Base-by-base conservation (phyloP, 2,329 filamentous ascomycete genomes). In the Colletotrichum tamarilloi region DNA sequence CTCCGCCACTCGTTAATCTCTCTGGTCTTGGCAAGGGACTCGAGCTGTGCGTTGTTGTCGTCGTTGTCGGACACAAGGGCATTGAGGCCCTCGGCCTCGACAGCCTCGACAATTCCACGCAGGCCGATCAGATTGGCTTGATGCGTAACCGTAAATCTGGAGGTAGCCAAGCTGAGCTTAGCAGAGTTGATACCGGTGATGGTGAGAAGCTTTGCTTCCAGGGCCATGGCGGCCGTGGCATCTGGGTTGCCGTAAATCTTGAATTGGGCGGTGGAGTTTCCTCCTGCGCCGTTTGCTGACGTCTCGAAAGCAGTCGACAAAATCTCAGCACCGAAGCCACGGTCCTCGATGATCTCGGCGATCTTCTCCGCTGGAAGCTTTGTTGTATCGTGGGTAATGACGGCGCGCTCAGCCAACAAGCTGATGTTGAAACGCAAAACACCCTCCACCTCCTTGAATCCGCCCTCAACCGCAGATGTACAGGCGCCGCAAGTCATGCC, bases 401-500 rank as follows among this genome's bases (percentile, higher is more conserved):
- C 93, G 4, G 95, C 96, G 73, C 96, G 92, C 82, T 98, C 97
- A 4, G 97, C 97, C 38, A 98, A 88, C 76, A 99, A 86, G 83
- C 95, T 98, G 81, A 99, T 97, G 80, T 98, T 98, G 86, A 98
- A 98, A 76, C 95, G 94, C 68, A 95, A 80, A 19, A 98, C 83
- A 26, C 97, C 97, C 11, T 93, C 91, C 2, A 96, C 83, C 75
- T 89, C 90, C 76, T 91, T 90, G 83, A 99, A 97, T 4, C 93
- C 95, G 63, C 90, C 89, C 79, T 98, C 94, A 1, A 98, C 92
- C 6, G 96, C 95, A 1, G 96, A 96, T 0, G 97, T 98, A 83
- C 97, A 99, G 55, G 97, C 95, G 26, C 96, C 96, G 80, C 97
- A 98, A 1, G 97, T 99, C 97, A 99, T 99, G 63, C 97, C 97